Percentiles rank a stretch among this genome's conserved stretches.
phyloP scores from a whole-genome alignment of 192 early-diverging fungal species.

The Linnemannia zychae region DNA sequence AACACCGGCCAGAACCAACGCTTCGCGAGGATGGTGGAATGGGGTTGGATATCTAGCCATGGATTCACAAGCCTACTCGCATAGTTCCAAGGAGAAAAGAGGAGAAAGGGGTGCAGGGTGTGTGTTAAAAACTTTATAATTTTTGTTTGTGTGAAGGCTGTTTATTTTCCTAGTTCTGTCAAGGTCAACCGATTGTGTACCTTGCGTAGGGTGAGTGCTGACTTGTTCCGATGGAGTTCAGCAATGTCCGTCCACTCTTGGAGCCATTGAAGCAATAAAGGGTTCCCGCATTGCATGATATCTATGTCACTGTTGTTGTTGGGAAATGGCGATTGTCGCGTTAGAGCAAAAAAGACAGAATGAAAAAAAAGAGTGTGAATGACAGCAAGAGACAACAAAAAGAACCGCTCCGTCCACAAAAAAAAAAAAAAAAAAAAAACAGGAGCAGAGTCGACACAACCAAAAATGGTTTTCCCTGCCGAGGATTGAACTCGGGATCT shows the following conservation, averaged over 20 bases:
- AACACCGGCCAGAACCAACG: conserved; percentile 73
- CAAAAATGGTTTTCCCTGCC: conserved; percentile 65
- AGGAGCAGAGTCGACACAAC: no score
- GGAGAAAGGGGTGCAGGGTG: not conserved
- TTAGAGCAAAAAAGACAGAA: not conserved
- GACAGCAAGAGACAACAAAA: not conserved
- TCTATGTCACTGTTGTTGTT: not conserved
- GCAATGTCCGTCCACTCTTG: conserved; percentile 77
- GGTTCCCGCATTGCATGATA: conserved; percentile 71
- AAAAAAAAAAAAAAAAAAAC: not conserved
- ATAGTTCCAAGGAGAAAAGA: not conserved
- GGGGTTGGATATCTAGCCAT: conserved; percentile 69
- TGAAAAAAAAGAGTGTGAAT: not conserved
- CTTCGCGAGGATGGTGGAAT: conserved; percentile 71
- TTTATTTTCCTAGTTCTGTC: not conserved
- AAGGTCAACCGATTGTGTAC: conserved; percentile 16
- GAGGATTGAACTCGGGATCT: conserved; percentile 78
- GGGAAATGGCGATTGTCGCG: not conserved
- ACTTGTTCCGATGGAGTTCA: conserved; percentile 58
- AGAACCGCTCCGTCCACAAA: not conserved
- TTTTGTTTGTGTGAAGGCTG: no score
- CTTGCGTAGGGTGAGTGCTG: conserved; percentile 72
- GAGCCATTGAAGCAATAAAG: conserved; percentile 75
- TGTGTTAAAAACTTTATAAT: no score
- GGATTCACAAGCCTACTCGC: conserved; percentile 70